Percentiles rank a stretch among this genome's conserved stretches.
Evolutionary conservation across 2,329 filamentous ascomycete genomes (phyloP).

Genomic region (Colletotrichum sojae): DNA sequence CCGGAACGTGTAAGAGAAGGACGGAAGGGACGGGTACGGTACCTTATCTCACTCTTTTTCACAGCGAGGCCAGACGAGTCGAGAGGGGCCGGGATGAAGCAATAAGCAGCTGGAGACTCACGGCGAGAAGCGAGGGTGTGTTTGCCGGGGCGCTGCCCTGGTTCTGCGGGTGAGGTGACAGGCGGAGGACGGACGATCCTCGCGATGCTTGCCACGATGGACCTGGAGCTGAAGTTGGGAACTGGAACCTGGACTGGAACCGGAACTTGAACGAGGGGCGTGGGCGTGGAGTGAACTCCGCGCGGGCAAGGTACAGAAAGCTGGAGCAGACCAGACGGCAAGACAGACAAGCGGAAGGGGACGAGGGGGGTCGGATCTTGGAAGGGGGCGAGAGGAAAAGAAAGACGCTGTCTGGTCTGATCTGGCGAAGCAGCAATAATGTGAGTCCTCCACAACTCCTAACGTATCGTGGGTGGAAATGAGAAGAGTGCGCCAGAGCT

Average conservation of each 20-base stretch:
- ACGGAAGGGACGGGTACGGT: constrained; percentile 13
- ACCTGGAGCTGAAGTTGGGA: neutral
- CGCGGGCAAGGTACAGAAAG: constrained; percentile 2
- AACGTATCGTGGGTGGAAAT: constrained; percentile 18
- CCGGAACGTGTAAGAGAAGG: neutral
- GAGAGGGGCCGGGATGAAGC: constrained; percentile 1
- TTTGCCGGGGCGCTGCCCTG: constrained; percentile 23
- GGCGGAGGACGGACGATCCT: constrained; percentile 5
- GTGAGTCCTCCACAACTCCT: constrained; percentile 6
- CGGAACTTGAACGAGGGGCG: neutral
- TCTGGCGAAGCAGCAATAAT: constrained; percentile 17
- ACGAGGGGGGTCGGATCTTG: constrained; percentile 1
- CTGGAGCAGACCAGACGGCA: no score
- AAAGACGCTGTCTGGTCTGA: constrained; percentile 8
- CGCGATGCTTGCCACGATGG: constrained; percentile 10
- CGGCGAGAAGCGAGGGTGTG: neutral
- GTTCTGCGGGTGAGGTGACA: constrained; percentile 6
- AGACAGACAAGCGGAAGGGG: neutral
- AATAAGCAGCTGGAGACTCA: neutral
- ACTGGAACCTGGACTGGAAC: neutral
- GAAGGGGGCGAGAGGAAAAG: constrained; percentile 31
- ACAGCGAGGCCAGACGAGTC: neutral
- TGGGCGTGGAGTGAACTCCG: neutral
- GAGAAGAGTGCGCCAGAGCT: constrained; percentile 28
- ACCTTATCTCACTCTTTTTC: constrained; percentile 16